Base-by-base conservation (phyloP, 2,329 filamentous ascomycete species). In the Magnaporthiopsis incrustans region DNA sequence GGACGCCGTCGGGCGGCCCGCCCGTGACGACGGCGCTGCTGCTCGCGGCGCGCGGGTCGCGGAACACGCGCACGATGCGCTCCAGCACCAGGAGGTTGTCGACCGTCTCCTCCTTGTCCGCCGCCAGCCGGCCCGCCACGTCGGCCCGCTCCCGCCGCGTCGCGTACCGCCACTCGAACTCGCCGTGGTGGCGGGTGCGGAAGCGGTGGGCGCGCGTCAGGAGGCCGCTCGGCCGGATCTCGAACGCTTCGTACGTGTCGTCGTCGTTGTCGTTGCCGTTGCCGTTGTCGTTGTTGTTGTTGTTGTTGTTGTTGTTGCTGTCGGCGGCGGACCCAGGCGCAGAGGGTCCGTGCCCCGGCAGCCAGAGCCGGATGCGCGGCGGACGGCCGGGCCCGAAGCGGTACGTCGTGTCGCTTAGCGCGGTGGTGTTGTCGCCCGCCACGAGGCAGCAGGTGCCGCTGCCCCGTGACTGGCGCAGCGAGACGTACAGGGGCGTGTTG, bases 101-200 rank as follows among this genome's bases (percentile, higher is more conserved):
- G 6, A 74, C 72, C 15, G 26, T 71, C 10, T 3, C 10, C 1
- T 8, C 33, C 33, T 33, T 33, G 8, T 3, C 33, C 11, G 33
- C 8, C 33, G 11, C 10, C 33, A 35, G 11, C 63, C 59, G 75
- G 73, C n/a, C 76, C 69, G 64, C 74, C 65, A 67, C 79, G 61
- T 71, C 77, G 33, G 33, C 33, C 70, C 72, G 81, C 76, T 84
- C 81, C 10, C 72, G 71, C 8, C 74, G 74, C n/a, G 73, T 71
- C 22, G 77, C 78, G 70, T 88, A 87, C 15, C 78, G 77, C 85
- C 85, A 88, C 66, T 80, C 76, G 65, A 85, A 85, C 1, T 73
- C 77, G 22, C 82, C 83, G 53, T 79, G 74, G 10, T 11, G 33
- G 12, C 77, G 78, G 12, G 80, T 79, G 57, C 73, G 72, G 67